Evolutionary conservation across 495 filamentous ascomycete species (phyloP).

Genomic region (Daldinia bambusicola): DNA sequence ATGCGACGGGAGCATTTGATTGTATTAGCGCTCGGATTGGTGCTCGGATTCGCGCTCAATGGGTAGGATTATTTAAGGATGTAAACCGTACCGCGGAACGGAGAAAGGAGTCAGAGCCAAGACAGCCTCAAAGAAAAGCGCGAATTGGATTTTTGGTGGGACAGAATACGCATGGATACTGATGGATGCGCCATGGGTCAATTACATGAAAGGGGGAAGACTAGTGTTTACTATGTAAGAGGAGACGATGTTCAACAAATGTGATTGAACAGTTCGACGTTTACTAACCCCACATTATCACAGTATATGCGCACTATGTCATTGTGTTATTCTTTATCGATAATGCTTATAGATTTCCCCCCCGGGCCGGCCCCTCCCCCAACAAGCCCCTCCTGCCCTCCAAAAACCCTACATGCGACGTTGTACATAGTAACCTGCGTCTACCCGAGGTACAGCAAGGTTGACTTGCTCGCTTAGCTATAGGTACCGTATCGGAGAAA

Average conservation of each 20-base stretch:
- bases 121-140: constrained; percentile 13
- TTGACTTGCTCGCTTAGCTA: no score
- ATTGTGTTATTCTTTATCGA: constrained; percentile 30
- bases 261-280: constrained; percentile 4
- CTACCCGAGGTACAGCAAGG: neutral
- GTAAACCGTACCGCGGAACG: neutral
- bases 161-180: constrained; percentile 14
- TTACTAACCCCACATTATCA: neutral
- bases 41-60: neutral
- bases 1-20: constrained; percentile 17
- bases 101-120: constrained; percentile 11
- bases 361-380: constrained; percentile 1
- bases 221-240: neutral
- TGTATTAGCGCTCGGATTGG: constrained; percentile 4
- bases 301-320: neutral
- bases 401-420: constrained; percentile 7
- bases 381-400: constrained; percentile 11
- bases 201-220: constrained; percentile 1
- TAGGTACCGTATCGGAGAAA: no score
- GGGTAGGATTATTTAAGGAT: constrained; percentile 1
- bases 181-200: neutral
- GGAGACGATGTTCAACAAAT: constrained; percentile 15
- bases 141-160: constrained; percentile 35
- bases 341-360: constrained; percentile 2
- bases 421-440: neutral